A percentile compares a stretch with the other conserved stretches of the same genome.
These are phyloP conservation scores for Chaetomiaceae sp. DNA, from an alignment of 2,329 filamentous ascomycete genomes.

Conservation along the genomic window DNA sequence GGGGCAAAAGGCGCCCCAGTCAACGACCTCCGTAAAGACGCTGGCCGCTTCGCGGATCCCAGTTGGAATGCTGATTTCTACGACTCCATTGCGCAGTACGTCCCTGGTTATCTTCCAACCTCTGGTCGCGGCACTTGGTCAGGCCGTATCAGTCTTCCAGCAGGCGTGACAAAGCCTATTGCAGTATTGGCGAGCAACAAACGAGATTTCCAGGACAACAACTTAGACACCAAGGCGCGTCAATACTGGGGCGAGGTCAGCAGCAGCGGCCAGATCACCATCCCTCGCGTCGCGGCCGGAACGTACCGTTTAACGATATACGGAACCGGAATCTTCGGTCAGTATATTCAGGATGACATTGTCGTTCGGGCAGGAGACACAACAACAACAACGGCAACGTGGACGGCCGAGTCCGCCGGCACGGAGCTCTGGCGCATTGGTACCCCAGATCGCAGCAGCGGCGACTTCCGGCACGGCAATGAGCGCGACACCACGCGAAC, in stretches of 20 bases:
- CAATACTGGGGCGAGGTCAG: slow-evolving; percentile 3
- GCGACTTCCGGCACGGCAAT: slow-evolving; percentile 1
- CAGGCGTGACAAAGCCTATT: background rate
- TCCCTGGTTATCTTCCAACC: slow-evolving; percentile 1
- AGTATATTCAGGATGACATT: background rate
- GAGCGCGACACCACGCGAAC: background rate
- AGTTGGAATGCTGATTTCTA: slow-evolving; percentile 4
- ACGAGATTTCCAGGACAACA: slow-evolving; percentile 6
- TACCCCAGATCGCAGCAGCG: background rate
- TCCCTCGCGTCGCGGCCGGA: background rate
- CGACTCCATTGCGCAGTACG: slow-evolving; percentile 1
- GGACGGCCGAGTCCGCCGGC: background rate
- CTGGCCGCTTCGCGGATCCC: background rate
- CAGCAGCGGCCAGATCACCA: background rate
- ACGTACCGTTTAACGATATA: background rate
- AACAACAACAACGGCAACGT: slow-evolving; percentile 2
- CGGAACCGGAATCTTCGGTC: background rate
- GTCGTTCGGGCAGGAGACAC: background rate
- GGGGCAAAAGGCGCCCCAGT: background rate
- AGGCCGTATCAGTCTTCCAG: background rate
- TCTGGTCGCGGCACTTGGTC: background rate
- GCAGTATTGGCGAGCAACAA: background rate
- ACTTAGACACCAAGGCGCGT: background rate
- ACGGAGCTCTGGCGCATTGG: slow-evolving; percentile 4
- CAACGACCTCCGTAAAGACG: slow-evolving; percentile 1